Percentiles rank a stretch among this genome's conserved stretches.
phyloP scores from a whole-genome alignment of 2,329 filamentous ascomycete genomes.

The Claviceps sorghi region DNA sequence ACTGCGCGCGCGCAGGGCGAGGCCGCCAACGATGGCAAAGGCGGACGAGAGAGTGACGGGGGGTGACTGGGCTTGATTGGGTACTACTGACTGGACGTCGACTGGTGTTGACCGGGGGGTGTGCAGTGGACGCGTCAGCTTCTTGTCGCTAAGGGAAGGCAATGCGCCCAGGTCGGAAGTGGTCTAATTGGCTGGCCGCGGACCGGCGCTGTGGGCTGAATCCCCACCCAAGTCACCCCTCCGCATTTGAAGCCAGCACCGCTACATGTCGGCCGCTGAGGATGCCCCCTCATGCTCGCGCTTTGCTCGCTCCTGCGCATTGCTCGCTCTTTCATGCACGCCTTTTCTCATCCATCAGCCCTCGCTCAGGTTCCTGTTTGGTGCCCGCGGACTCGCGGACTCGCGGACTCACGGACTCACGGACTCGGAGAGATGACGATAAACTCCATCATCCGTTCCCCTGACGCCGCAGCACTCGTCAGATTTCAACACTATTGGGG shows the following conservation, averaged over 20 bases:
- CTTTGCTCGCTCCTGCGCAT: background rate
- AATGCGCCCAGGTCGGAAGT: background rate
- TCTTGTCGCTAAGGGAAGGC: constrained; percentile 3
- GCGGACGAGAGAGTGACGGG: no score
- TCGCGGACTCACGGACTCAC: background rate
- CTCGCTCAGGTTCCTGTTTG: background rate
- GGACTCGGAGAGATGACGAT: constrained; percentile 7
- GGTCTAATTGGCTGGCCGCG: background rate
- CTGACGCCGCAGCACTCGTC: background rate
- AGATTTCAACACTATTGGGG: background rate
- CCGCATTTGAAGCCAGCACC: background rate
- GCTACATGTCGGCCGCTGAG: background rate
- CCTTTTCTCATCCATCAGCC: background rate
- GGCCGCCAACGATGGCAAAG: background rate
- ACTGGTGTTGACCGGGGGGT: background rate
- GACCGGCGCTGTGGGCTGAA: background rate
- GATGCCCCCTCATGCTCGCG: background rate
- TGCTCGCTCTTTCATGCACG: background rate
- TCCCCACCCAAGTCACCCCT: background rate
- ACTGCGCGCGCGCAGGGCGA: background rate
- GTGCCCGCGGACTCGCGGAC: background rate
- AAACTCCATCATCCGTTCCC: background rate
- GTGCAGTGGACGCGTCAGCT: constrained; percentile 17
- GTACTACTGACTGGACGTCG: no score
- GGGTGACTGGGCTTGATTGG: no score